Conservation (phyloP, 345 rosid genomes). For the Hypericum androsaemum region DNA sequence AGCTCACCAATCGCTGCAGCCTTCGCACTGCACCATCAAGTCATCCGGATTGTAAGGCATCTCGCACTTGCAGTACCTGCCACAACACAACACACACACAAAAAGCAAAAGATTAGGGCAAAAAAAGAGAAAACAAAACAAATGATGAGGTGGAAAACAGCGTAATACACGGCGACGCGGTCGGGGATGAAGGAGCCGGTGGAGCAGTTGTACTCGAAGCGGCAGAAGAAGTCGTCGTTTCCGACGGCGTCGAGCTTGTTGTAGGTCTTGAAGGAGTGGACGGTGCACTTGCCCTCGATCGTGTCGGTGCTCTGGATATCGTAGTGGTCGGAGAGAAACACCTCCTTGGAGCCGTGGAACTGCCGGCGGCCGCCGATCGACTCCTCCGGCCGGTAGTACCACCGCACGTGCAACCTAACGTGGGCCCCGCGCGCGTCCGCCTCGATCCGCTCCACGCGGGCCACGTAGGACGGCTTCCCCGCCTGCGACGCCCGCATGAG, state of each 20-base stretch:
- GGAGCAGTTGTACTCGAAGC: conserved; percentile 84
- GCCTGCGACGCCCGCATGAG: conserved; percentile 88
- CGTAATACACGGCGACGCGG: conserved; percentile 78
- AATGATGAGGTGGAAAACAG: neutral
- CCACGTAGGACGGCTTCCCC: conserved; percentile 76
- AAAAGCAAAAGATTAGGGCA: neutral
- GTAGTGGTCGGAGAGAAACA: conserved; percentile 80
- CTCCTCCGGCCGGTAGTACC: conserved; percentile 99
- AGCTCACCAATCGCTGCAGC: conserved; percentile 82
- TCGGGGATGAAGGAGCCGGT: conserved; percentile 89
- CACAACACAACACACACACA: neutral
- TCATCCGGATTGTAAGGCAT: conserved; percentile 99
- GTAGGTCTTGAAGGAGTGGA: conserved; percentile 76
- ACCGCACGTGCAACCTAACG: conserved; percentile 70
- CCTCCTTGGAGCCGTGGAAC: conserved; percentile 94
- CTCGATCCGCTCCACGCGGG: conserved; percentile 82
- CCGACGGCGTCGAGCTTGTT: conserved; percentile 88
- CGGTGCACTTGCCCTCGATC: conserved; percentile 84
- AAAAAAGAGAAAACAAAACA: neutral
- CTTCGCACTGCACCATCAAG: conserved; percentile 92
- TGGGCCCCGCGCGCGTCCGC: conserved; percentile 66
- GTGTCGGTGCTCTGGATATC: conserved; percentile 89
- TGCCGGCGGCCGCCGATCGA: conserved; percentile 89
- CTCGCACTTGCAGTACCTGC: conserved; percentile 95
- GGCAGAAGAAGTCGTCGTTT: conserved; percentile 93